Conservation (phyloP, 306 rosid genomes). For the Geum urbanum region DNA sequence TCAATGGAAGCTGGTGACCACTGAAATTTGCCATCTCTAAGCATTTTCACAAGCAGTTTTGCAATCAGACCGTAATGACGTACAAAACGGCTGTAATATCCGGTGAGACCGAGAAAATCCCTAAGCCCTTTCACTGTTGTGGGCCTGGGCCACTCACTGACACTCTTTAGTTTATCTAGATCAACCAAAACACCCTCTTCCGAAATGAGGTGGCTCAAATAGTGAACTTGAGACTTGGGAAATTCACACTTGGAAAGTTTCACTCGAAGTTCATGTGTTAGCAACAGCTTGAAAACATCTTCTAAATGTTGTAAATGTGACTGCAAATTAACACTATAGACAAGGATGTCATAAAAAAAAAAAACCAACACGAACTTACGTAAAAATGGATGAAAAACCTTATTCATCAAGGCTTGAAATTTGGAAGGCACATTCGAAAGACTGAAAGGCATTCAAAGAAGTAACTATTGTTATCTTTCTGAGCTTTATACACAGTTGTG, state of each 20-base stretch:
- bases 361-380: background rate
- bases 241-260: background rate
- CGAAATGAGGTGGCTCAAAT: background rate
- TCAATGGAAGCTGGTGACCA: too few relatives aligned
- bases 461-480: too few relatives aligned
- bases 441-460: too few relatives aligned
- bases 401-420: too few relatives aligned
- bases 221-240: background rate
- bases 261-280: too few relatives aligned
- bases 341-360: conserved; percentile 6
- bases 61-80: background rate
- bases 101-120: background rate
- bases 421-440: too few relatives aligned
- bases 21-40: background rate
- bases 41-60: background rate
- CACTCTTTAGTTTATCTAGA: background rate
- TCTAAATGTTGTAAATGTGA: background rate
- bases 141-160: background rate
- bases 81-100: background rate
- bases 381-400: background rate
- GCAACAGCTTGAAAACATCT: background rate
- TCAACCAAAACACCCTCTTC: background rate
- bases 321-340: background rate
- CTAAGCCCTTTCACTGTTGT: background rate
- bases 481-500: too few relatives aligned